Conservation (phyloP, 1,284 basidiomycete species). For the Papiliotrema fonsecae region DNA sequence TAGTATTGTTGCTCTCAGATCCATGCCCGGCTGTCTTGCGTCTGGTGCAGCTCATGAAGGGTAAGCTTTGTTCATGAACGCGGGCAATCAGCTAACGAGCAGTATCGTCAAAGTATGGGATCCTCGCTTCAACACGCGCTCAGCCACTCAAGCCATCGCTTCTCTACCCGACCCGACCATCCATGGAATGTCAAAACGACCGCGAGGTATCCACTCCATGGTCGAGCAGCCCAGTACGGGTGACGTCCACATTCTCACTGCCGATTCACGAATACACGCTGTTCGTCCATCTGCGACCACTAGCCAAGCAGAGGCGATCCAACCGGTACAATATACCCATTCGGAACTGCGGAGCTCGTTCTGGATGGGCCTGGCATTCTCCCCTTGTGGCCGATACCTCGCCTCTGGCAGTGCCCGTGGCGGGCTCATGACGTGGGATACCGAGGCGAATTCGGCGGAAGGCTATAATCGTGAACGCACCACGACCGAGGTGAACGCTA, state of each 20-base stretch:
- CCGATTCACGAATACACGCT: conserved; percentile 38
- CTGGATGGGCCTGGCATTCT: conserved; percentile 42
- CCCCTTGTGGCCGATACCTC: conserved; percentile 39
- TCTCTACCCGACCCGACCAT: conserved; percentile 36
- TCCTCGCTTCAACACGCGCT: conserved; percentile 31
- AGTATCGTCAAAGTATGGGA: conserved; percentile 50
- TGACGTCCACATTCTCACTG: conserved; percentile 38
- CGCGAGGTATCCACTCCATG: conserved; percentile 37
- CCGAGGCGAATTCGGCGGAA: neutral
- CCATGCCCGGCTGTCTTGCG: conserved; percentile 41
- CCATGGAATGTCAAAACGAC: conserved; percentile 19
- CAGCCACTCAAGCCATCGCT: conserved; percentile 18
- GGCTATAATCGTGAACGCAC: no score
- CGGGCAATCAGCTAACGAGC: neutral
- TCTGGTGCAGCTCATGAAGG: conserved; percentile 46
- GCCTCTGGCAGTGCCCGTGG: conserved; percentile 37
- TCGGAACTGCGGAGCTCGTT: conserved; percentile 33
- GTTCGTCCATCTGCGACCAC: conserved; percentile 27
- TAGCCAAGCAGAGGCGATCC: conserved; percentile 15
- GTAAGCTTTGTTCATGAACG: conserved; percentile 20
- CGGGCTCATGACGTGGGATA: conserved; percentile 43
- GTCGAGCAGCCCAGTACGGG: conserved; percentile 36
- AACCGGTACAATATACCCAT: conserved; percentile 34
- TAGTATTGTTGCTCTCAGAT: conserved; percentile 39
- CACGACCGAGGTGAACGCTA: conserved; percentile 13